Percentiles rank a stretch among this genome's conserved stretches.
Conservation (phyloP, 768 basidiomycete species). For the Kwoniella dejecticola region DNA sequence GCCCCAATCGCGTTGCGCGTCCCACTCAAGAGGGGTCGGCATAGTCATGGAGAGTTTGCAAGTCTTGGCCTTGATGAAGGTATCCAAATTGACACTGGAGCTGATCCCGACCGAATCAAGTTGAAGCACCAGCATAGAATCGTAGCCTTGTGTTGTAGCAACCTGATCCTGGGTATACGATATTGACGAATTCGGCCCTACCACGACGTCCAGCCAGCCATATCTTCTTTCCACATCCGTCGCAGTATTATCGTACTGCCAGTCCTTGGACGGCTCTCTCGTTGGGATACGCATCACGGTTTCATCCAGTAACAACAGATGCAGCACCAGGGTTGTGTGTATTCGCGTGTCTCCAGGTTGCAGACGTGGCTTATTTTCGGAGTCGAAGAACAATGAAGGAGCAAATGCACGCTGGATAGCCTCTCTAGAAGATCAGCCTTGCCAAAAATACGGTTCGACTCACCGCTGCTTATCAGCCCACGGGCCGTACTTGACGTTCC, state of each 20-base stretch:
- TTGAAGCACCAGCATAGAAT: conserved; percentile 76
- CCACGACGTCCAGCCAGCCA: conserved; percentile 68
- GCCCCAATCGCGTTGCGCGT: conserved; percentile 75
- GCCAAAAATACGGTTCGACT: conserved; percentile 28
- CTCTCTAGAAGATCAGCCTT: conserved; percentile 59
- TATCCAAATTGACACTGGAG: conserved; percentile 86
- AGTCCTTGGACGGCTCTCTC: conserved; percentile 91
- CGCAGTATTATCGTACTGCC: conserved; percentile 77
- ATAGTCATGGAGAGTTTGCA: conserved; percentile 63
- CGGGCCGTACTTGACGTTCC: conserved; percentile 80
- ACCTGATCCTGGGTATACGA: conserved; percentile 83
- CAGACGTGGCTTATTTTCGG: conserved; percentile 63
- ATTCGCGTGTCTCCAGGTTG: conserved; percentile 72
- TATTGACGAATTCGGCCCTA: conserved; percentile 81
- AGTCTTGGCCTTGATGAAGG: conserved; percentile 72
- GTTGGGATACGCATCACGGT: conserved; percentile 84
- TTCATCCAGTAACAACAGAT: conserved; percentile 75
- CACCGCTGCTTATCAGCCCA: conserved; percentile 95
- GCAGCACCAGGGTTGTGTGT: conserved; percentile 78
- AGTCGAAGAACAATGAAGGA: conserved; percentile 73
- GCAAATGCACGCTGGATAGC: conserved; percentile 81
- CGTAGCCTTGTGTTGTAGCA: conserved; percentile 71
- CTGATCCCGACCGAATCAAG: conserved; percentile 74
- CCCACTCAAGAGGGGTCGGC: conserved; percentile 81
- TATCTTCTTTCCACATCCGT: conserved; percentile 54